A percentile compares a stretch with the other conserved stretches of the same genome.
Conservation (phyloP, 108 stramenopile genomes). For the Aureococcus anophagefferens region DNA sequence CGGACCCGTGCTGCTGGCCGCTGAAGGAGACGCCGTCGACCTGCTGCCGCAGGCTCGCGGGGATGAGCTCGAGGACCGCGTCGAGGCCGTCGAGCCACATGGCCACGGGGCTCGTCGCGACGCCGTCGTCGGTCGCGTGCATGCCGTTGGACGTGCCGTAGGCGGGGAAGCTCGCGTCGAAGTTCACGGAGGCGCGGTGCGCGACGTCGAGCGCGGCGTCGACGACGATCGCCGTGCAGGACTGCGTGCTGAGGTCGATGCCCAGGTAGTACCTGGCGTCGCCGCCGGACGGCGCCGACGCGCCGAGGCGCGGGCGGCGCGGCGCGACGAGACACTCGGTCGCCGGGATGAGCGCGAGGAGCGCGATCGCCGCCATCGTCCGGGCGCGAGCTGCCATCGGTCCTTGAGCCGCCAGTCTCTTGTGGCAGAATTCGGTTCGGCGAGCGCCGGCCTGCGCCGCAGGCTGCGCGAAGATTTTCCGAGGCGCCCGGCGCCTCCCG, state of each 20-base stretch:
- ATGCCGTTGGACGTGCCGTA: constrained; percentile 24
- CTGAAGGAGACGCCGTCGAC: constrained; percentile 22
- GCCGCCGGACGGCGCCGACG: too few species aligned
- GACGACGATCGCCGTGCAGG: constrained; percentile 24
- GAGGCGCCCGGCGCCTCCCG: too few species aligned
- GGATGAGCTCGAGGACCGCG: constrained; percentile 11
- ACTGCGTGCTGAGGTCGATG: constrained; percentile 31
- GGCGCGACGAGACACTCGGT: too few species aligned
- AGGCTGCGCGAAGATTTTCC: too few species aligned
- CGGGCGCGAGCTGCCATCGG: too few species aligned
- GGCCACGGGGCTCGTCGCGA: constrained; percentile 24
- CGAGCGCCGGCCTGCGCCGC: too few species aligned
- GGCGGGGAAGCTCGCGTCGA: constrained; percentile 21
- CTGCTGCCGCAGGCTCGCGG: background rate
- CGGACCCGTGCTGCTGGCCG: constrained; percentile 36
- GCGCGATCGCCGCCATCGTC: too few species aligned
- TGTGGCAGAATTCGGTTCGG: too few species aligned
- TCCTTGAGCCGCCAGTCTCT: too few species aligned
- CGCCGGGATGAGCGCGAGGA: too few species aligned
- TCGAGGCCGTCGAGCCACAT: constrained; percentile 36
- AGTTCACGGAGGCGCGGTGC: constrained; percentile 15
- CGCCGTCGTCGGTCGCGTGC: constrained; percentile 17
- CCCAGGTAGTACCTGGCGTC: too few species aligned
- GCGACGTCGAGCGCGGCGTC: constrained; percentile 7
- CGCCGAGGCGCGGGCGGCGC: too few species aligned